A percentile compares a stretch with the other conserved stretches of the same genome.
Evolutionary conservation across 257 asterid genomes (phyloP).

Genomic region (Salvia rosmarinus): DNA sequence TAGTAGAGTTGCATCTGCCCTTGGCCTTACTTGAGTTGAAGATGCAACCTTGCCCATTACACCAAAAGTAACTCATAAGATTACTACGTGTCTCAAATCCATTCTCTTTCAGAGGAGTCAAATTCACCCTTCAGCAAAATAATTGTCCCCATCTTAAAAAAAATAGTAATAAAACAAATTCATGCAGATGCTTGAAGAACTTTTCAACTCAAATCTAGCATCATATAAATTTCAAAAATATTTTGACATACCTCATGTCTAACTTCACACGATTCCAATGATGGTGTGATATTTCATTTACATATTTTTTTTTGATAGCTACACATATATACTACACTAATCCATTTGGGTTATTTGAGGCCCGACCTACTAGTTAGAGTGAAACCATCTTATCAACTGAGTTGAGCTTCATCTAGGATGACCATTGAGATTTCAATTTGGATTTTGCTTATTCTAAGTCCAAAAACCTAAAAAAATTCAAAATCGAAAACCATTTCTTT

Average conservation of each 20-base stretch:
- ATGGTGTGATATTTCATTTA: background rate
- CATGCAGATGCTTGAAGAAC: background rate
- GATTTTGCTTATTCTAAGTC: no score
- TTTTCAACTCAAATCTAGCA: background rate
- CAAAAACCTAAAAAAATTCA: no score
- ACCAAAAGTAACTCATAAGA: background rate
- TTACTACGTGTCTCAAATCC: background rate
- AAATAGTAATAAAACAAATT: background rate
- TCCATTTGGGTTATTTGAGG: no score
- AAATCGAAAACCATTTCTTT: no score
- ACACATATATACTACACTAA: no score
- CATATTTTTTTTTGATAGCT: no score
- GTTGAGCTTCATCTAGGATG: no score
- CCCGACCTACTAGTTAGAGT: no score
- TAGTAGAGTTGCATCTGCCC: background rate
- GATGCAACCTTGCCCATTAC: slow-evolving; percentile 30
- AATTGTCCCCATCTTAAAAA: background rate
- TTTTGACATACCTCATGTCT: no score
- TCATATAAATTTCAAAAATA: background rate
- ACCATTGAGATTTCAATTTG: no score
- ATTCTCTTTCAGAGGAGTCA: slow-evolving; percentile 21
- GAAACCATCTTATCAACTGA: no score
- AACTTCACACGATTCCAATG: no score
- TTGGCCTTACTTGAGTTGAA: slow-evolving; percentile 40
- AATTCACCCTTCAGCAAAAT: background rate